These are phyloP conservation scores for Suillus sp. DNA, from an alignment of 768 basidiomycete genomes.

Conservation along the genomic window DNA sequence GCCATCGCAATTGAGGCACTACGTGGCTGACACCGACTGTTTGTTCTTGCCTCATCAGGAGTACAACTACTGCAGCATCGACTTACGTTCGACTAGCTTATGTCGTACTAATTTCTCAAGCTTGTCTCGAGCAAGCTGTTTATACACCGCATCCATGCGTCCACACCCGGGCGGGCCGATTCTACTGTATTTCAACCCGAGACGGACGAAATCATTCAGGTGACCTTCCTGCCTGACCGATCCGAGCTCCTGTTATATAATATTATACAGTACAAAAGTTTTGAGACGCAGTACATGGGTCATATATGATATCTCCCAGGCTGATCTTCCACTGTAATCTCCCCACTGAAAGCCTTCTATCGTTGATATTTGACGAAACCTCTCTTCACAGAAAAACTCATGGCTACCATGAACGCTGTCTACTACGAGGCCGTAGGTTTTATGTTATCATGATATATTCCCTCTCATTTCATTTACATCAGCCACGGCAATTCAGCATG, in stretches of 20 bases:
- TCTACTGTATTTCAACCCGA: neutral
- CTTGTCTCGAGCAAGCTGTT: constrained; percentile 3
- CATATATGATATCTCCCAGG: constrained; percentile 21
- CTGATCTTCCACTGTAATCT: neutral
- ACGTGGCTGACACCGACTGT: neutral
- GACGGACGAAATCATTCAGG: neutral
- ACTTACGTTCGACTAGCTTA: neutral
- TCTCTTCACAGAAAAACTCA: neutral
- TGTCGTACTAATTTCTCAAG: neutral
- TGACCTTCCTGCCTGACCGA: constrained; percentile 7
- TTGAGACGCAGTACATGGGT: neutral
- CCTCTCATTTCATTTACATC: neutral
- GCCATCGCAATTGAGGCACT: neutral
- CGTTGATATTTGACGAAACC: neutral
- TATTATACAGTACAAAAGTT: neutral
- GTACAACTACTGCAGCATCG: neutral
- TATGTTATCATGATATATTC: neutral
- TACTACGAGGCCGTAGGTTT: constrained; percentile 45
- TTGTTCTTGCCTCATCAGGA: neutral
- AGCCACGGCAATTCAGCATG: constrained; percentile 56
- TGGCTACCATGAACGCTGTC: constrained; percentile 47
- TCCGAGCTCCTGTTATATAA: neutral
- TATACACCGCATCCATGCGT: neutral
- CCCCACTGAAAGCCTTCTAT: neutral
- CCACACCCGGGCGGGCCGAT: neutral